Percentiles rank a stretch among this genome's conserved stretches.
These are phyloP conservation scores for Capronia epimyces DNA, from an alignment of 2,329 filamentous ascomycete species.

Conservation along the genomic window DNA sequence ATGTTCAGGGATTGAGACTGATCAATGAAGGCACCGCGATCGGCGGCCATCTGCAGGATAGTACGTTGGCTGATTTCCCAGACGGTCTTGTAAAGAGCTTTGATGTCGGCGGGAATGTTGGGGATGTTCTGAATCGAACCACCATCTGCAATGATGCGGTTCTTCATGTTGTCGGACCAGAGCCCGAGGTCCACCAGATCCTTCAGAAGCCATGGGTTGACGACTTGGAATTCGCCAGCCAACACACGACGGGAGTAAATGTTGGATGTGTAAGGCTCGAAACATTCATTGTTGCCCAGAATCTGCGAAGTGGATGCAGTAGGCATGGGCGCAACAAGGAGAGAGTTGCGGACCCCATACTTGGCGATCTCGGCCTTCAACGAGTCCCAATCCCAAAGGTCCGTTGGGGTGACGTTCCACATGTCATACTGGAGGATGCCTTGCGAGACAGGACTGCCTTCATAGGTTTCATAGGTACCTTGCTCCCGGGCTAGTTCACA, in stretches of 20 bases:
- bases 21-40: conserved; percentile 97
- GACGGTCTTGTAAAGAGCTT: conserved; percentile 97
- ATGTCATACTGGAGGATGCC: conserved; percentile 97
- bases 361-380: conserved; percentile 88
- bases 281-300: conserved; percentile 98
- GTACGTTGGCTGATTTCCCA: conserved; percentile 98
- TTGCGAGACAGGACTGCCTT: conserved; percentile 89
- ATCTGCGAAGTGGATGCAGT: conserved; percentile 97
- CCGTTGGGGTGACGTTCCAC: conserved; percentile 90
- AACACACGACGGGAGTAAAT: conserved; percentile 98
- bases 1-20: conserved; percentile 99
- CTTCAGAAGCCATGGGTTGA: conserved; percentile 98
- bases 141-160: conserved; percentile 95
- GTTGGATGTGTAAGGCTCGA: conserved; percentile 99
- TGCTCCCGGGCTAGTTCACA: conserved; percentile 76
- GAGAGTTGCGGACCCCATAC: conserved; percentile 89
- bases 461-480: conserved; percentile 82
- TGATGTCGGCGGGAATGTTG: conserved; percentile 93
- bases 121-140: conserved; percentile 95
- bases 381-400: conserved; percentile 92
- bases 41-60: conserved; percentile 95
- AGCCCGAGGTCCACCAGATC: conserved; percentile 96
- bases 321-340: conserved; percentile 94
- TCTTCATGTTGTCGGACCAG: conserved; percentile 99
- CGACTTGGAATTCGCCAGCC: conserved; percentile 97